phyloP scores from a whole-genome alignment of 2,329 filamentous ascomycete species.

The Lizonia empirigonia region DNA sequence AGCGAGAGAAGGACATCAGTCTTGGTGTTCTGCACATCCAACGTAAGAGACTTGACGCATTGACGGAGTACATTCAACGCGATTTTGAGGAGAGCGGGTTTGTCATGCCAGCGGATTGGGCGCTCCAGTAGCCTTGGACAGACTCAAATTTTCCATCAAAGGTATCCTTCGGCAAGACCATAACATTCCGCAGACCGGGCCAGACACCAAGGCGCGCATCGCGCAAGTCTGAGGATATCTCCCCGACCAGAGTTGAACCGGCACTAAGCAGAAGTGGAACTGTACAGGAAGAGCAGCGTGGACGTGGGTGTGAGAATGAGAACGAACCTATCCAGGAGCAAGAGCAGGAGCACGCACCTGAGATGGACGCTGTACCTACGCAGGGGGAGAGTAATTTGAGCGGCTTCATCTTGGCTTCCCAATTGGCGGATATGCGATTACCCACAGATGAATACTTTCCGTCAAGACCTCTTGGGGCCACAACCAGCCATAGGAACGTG shows the following conservation, averaged over 20 bases:
- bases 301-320: not conserved
- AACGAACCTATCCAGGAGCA: not conserved
- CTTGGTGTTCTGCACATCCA: constrained; percentile 55
- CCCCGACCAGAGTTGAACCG: not conserved
- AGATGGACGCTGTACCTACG: not conserved
- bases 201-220: not conserved
- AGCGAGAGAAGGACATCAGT: constrained; percentile 45
- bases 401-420: constrained; percentile 9
- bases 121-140: constrained; percentile 34
- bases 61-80: constrained; percentile 51
- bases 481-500: not conserved
- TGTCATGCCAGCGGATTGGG: constrained; percentile 54
- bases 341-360: too few species aligned
- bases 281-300: not conserved
- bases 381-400: not conserved
- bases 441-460: constrained; percentile 1
- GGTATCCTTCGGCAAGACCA: not conserved
- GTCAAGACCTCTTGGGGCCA: not conserved
- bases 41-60: constrained; percentile 54
- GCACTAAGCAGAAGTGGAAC: not conserved
- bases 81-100: constrained; percentile 55
- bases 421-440: not conserved
- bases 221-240: constrained; percentile 2
- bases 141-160: not conserved
- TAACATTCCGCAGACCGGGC: not conserved